Percentiles rank a stretch among this genome's conserved stretches.
Evolutionary conservation across 768 basidiomycete species (phyloP).

Genomic region (Rossbeevera mucosa): DNA sequence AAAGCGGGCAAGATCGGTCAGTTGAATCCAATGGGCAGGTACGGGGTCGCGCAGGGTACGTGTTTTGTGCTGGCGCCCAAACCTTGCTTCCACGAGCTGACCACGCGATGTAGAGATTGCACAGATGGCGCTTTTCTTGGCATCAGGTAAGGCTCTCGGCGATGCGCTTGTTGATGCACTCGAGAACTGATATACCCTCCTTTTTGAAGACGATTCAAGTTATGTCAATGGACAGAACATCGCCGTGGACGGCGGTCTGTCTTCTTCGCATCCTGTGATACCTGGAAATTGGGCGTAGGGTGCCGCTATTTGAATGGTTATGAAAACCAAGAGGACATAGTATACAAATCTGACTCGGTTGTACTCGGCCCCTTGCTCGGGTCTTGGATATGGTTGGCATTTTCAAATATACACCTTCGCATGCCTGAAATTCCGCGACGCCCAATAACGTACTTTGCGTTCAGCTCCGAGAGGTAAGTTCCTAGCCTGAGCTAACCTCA

Average conservation of each 20-base stretch:
- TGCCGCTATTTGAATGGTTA: neutral
- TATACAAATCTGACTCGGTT: neutral
- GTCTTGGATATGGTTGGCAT: neutral
- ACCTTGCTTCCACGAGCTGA: slow-evolving; percentile 16
- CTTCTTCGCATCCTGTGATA: slow-evolving; percentile 71
- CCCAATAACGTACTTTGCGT: neutral
- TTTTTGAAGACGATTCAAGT: slow-evolving; percentile 69
- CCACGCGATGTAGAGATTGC: slow-evolving; percentile 64
- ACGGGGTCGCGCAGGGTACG: slow-evolving; percentile 74
- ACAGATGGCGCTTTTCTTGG: slow-evolving; percentile 78
- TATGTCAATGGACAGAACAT: slow-evolving; percentile 90
- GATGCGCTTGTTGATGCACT: neutral
- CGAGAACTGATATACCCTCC: slow-evolving; percentile 5
- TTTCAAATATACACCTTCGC: neutral
- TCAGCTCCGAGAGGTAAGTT: neutral
- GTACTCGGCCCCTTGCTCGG: too few species aligned
- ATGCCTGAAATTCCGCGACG: neutral
- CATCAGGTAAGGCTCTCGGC: slow-evolving; percentile 65
- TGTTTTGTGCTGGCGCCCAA: slow-evolving; percentile 1
- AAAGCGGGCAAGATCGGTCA: slow-evolving; percentile 70
- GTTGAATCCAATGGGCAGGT: slow-evolving; percentile 78
- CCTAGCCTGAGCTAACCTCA: too few species aligned
- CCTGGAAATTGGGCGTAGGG: slow-evolving; percentile 66
- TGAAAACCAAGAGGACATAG: neutral
- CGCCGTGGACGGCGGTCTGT: slow-evolving; percentile 83